Conservation (phyloP, 345 rosid species). For the Euphorbia peplus region DNA sequence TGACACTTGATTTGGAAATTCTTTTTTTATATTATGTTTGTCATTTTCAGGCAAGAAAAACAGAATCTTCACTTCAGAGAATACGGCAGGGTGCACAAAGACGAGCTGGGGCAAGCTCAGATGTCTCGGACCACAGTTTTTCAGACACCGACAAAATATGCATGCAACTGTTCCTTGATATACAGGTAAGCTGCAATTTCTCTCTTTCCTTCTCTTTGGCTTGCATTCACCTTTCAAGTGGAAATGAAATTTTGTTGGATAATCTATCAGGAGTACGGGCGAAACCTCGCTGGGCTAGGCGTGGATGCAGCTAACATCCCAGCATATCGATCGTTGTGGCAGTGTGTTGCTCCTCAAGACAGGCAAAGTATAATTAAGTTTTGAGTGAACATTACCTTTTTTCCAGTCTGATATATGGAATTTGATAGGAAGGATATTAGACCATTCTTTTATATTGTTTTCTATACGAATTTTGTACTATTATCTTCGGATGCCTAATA, state of each 20-base stretch:
- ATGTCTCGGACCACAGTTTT: conserved; percentile 66
- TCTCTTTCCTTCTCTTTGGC: neutral
- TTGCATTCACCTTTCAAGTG: neutral
- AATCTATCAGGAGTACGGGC: conserved; percentile 73
- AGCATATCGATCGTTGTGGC: conserved; percentile 80
- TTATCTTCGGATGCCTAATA: neutral
- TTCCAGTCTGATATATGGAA: neutral
- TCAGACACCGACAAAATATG: conserved; percentile 88
- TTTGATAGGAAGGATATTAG: neutral
- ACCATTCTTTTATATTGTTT: neutral
- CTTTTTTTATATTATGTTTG: conserved; percentile 1
- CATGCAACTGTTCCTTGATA: conserved; percentile 92
- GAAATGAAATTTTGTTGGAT: neutral
- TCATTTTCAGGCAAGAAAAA: conserved; percentile 69
- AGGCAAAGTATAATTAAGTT: conserved; percentile 47
- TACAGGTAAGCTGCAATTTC: conserved; percentile 56
- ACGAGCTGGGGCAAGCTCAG: conserved; percentile 87
- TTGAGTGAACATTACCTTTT: conserved; percentile 19
- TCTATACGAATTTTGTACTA: neutral
- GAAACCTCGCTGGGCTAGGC: conserved; percentile 63
- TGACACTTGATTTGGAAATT: neutral
- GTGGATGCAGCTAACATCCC: conserved; percentile 64
- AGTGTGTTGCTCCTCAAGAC: conserved; percentile 82
- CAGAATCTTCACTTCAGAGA: conserved; percentile 85
- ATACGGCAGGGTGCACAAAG: conserved; percentile 85